Evolutionary conservation across 106 monocot species (phyloP), one percentile per base, ranked within the genome.

Genomic region (Triglochin maritima): DNA sequence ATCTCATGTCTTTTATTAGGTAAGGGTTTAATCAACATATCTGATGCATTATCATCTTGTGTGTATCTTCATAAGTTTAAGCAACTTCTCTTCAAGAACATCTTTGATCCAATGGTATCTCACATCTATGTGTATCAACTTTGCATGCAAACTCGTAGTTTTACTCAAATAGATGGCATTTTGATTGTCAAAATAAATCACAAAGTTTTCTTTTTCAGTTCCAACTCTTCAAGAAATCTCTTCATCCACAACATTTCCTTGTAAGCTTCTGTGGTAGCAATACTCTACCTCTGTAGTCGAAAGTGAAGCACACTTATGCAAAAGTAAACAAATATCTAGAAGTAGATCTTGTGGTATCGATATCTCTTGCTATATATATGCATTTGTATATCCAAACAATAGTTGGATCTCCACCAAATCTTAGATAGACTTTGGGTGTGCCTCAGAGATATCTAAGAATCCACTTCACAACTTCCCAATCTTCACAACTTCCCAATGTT

Each of bases 21-120:
- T 29, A 29, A 29, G 29, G 29, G 29, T 3, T 69, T 69, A 12
- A 17, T 69, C 68, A 69, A 9, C 68, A 69, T 69, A 69, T 69
- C 0, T 17, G 68, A 4, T 9, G 9, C 3, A 69, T 69, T 69
- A 9, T 69, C 16, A 69, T 69, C 44, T 3, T 3, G 53, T 69
- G 17, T 56, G 44, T n/a, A 69, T 56, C 5, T 69, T 69, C 5
- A 3, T 46, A 29, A 69, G 10, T 11, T 42, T 9, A 15, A 69
- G 8, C 45, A 43, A 4, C 14, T 43, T 29, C 13, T 44, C 7
- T 9, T 69, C 52, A 16, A 69, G 4, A 2, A 56, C 54, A 56
- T 69, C 41, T 11, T 42, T 42, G 7, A 56, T 29, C 68, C 56
- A 69, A 12, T 57, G 41, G 43, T 56, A 54, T 56, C 51, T 7